Conservation (phyloP, 768 basidiomycete genomes). For the Cystofilobasidium macerans region DNA sequence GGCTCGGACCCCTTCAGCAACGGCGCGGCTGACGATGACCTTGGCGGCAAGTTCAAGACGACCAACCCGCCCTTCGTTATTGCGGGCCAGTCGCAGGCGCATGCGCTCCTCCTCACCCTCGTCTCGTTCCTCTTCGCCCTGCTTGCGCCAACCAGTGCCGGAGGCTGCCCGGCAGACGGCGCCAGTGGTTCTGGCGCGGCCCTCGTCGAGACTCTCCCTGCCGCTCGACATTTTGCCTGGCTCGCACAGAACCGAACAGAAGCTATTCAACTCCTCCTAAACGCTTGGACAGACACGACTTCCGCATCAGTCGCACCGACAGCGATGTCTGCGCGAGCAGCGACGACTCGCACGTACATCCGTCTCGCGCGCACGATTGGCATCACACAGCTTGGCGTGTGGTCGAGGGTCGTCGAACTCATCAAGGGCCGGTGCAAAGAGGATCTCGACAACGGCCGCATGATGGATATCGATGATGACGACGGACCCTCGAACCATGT, state of each 20-base stretch:
- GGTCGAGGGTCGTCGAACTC: slow-evolving; percentile 4
- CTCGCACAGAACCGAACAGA: neutral
- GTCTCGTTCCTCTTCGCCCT: slow-evolving; percentile 12
- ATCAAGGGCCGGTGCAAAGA: slow-evolving; percentile 12
- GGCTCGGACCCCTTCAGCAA: slow-evolving; percentile 2
- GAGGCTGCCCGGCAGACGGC: too few species aligned
- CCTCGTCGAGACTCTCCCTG: neutral
- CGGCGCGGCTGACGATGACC: neutral
- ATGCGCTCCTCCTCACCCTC: slow-evolving; percentile 12
- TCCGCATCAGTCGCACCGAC: neutral
- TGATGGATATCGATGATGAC: neutral
- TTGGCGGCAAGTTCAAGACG: neutral
- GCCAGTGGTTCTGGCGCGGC: too few species aligned
- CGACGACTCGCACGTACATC: slow-evolving; percentile 4
- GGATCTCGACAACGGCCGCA: neutral
- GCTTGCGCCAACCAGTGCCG: slow-evolving; percentile 3
- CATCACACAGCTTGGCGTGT: neutral
- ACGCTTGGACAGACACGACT: neutral
- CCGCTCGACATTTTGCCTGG: slow-evolving; percentile 2
- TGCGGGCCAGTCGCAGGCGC: slow-evolving; percentile 2
- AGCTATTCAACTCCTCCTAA: neutral
- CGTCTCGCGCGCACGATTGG: neutral
- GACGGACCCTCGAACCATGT: too few species aligned
- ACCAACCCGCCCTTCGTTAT: neutral
- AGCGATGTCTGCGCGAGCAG: neutral